Evolutionary conservation across 768 basidiomycete species (phyloP).

Genomic region (Strobilomyces confusus): DNA sequence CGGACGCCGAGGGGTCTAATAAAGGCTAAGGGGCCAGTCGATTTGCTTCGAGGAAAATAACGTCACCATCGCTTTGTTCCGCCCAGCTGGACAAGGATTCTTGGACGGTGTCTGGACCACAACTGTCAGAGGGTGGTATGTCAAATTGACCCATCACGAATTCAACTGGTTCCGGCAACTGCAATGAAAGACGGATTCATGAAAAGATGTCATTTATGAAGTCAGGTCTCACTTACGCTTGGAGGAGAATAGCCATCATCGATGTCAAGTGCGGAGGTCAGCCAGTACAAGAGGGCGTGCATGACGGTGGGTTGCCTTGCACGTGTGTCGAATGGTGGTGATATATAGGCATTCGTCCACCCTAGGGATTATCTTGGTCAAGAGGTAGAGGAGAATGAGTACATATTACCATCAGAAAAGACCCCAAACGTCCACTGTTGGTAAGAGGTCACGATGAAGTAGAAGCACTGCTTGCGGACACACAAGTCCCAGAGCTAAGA

Average conservation of each 20-base stretch:
- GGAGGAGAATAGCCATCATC: constrained; percentile 29
- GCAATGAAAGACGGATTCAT: neutral
- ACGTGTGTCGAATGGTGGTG: constrained; percentile 40
- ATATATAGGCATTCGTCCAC: constrained; percentile 51
- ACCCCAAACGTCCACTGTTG: constrained; percentile 59
- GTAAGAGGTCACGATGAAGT: constrained; percentile 59
- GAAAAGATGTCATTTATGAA: neutral
- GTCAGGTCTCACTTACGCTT: constrained; percentile 13
- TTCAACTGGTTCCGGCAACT: constrained; percentile 31
- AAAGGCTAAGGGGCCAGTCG: neutral
- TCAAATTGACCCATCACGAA: constrained; percentile 30
- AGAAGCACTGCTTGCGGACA: constrained; percentile 42
- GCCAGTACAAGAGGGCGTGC: constrained; percentile 54
- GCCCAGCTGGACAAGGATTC: constrained; percentile 32
- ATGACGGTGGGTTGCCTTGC: constrained; percentile 45
- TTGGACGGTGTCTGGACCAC: constrained; percentile 12
- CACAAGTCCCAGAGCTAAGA: constrained; percentile 50
- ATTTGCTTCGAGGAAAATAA: neutral
- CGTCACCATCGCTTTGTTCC: constrained; percentile 27
- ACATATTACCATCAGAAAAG: constrained; percentile 48
- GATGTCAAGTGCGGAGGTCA: constrained; percentile 44
- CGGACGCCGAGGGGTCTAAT: constrained; percentile 26
- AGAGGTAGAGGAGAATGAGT: neutral
- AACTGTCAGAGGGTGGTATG: constrained; percentile 21
- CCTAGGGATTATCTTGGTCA: constrained; percentile 32